phyloP scores from a whole-genome alignment of 1,284 basidiomycete species.

The Fomes fomentarius region DNA sequence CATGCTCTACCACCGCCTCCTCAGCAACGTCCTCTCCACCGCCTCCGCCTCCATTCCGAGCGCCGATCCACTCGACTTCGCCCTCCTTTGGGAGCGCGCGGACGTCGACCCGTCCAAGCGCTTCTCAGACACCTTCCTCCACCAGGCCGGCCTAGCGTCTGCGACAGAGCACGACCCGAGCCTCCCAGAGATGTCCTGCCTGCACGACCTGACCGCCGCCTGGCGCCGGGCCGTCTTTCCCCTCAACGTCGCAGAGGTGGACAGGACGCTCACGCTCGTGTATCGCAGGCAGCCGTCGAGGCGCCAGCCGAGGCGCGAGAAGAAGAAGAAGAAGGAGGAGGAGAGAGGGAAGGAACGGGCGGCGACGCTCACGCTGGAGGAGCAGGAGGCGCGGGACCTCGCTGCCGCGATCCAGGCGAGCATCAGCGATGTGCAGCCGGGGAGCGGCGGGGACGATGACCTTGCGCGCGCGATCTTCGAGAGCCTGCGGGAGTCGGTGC shows the following conservation, averaged over 20 bases:
- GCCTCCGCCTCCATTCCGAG: conserved; percentile 20
- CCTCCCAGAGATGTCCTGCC: conserved; percentile 20
- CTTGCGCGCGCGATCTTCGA: conserved; percentile 27
- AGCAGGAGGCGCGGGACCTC: conserved; percentile 33
- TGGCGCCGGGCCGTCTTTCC: conserved; percentile 36
- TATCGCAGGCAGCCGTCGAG: conserved; percentile 48
- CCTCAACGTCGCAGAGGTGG: conserved; percentile 42
- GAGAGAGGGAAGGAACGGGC: not conserved
- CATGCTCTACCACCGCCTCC: conserved; percentile 82
- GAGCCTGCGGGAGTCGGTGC: conserved; percentile 22
- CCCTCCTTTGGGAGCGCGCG: conserved; percentile 55
- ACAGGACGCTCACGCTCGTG: conserved; percentile 47
- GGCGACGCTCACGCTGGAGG: conserved; percentile 3
- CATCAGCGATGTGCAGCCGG: conserved; percentile 45
- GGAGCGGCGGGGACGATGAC: conserved; percentile 17
- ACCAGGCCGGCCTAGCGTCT: conserved; percentile 47
- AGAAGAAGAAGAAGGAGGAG: conserved; percentile 3
- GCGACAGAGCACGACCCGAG: conserved; percentile 5
- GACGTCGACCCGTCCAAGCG: conserved; percentile 45
- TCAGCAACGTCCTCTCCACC: conserved; percentile 53
- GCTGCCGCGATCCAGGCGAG: conserved; percentile 77
- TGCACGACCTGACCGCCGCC: conserved; percentile 35
- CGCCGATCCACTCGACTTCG: conserved; percentile 51
- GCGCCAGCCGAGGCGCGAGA: not conserved
- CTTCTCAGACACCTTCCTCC: conserved; percentile 62